phyloP scores from a whole-genome alignment of 164 flowering plant genomes.

The Buxus sempervirens region DNA sequence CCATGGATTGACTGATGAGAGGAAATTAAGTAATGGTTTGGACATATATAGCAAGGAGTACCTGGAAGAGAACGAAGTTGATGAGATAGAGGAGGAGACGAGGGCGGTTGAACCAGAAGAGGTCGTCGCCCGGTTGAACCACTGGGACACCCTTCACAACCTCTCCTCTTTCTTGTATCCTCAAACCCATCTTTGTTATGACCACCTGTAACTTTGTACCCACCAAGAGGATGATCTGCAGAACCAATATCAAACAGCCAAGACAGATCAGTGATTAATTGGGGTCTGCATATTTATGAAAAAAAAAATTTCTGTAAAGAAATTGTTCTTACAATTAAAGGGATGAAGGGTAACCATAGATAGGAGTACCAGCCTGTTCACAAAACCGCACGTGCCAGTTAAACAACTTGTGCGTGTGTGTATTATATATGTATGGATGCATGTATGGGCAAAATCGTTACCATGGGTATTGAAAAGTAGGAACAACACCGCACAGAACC shows the following conservation, averaged over 20 bases:
- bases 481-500: conserved; percentile 71
- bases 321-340: conserved; percentile 56
- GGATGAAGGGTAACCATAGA: conserved; percentile 76
- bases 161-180: conserved; percentile 76
- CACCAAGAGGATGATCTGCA: conserved; percentile 67
- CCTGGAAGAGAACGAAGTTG: conserved; percentile 85
- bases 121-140: conserved; percentile 70
- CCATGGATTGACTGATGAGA: not conserved
- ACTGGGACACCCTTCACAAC: conserved; percentile 69
- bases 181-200: conserved; percentile 73
- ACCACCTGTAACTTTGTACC: conserved; percentile 90
- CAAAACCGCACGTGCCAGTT: not conserved
- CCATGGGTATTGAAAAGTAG: conserved; percentile 59
- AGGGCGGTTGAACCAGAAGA: conserved; percentile 87
- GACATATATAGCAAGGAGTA: conserved; percentile 10
- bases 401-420: too few species aligned
- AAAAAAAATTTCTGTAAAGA: not conserved
- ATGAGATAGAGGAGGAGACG: conserved; percentile 68
- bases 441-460: too few species aligned
- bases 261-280: too few species aligned
- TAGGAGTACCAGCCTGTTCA: conserved; percentile 62
- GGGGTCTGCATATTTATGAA: too few species aligned
- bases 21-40: not conserved
- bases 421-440: too few species aligned
- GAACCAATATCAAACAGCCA: not conserved